phyloP scores from a whole-genome alignment of 169 alveolate genomes.

The Eimeria maxima region DNA sequence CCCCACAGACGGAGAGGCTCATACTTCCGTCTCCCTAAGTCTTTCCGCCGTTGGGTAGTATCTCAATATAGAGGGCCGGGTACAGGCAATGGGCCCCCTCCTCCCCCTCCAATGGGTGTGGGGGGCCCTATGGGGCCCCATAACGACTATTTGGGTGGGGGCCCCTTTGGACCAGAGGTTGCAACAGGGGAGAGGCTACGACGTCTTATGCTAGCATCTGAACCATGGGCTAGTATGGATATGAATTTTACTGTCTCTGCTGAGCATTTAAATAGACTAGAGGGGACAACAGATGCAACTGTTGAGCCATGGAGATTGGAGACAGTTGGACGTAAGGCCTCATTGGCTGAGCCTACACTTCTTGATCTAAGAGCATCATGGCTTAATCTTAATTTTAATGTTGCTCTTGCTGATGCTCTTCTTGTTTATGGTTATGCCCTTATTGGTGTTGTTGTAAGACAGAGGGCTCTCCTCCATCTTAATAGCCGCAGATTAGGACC shows the following conservation, averaged over 20 bases:
- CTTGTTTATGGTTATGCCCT: slow-evolving; percentile 77
- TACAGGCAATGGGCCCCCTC: neutral
- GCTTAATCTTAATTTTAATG: slow-evolving; percentile 72
- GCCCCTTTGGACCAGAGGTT: neutral
- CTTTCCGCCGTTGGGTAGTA: slow-evolving; percentile 34
- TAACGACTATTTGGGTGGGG: neutral
- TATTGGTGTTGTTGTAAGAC: slow-evolving; percentile 58
- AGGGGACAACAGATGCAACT: slow-evolving; percentile 65
- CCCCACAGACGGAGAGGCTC: neutral
- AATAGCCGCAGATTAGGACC: slow-evolving; percentile 26
- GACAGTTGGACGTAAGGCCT: slow-evolving; percentile 72
- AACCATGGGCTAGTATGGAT: neutral
- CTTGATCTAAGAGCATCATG: slow-evolving; percentile 61
- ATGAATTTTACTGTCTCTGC: neutral
- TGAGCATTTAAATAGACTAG: slow-evolving; percentile 62
- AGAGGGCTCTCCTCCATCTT: slow-evolving; percentile 48
- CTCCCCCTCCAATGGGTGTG: no score
- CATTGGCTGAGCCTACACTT: neutral
- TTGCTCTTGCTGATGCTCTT: slow-evolving; percentile 65
- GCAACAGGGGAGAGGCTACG: neutral
- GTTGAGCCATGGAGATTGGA: slow-evolving; percentile 76
- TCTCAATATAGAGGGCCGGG: slow-evolving; percentile 28
- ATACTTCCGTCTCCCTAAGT: neutral
- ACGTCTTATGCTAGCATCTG: slow-evolving; percentile 1
- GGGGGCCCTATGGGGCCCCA: slow-evolving; percentile 21